Conservation (phyloP, 345 rosid species). For the Moricandia moricandioides region DNA sequence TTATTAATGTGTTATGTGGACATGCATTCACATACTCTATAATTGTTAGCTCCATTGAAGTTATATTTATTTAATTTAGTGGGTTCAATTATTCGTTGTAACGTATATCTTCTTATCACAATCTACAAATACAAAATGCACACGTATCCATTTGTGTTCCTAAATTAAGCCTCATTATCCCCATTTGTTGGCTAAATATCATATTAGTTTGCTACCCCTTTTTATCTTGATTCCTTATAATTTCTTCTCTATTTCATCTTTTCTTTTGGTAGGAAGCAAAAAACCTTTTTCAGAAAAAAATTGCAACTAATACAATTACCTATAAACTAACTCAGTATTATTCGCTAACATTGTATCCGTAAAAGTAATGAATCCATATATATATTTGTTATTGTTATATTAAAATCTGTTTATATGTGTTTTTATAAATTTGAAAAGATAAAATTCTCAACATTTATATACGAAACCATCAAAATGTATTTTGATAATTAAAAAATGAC, state of each 20-base stretch:
- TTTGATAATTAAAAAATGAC: neutral
- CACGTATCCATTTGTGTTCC: constrained; percentile 28
- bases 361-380: too few relatives aligned
- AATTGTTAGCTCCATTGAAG: constrained; percentile 3
- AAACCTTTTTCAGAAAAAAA: neutral
- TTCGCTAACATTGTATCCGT: neutral
- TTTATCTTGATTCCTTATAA: neutral
- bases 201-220: neutral
- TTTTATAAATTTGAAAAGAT: neutral
- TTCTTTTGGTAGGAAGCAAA: neutral
- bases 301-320: neutral
- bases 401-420: neutral
- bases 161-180: constrained; percentile 8
- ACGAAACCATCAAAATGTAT: neutral
- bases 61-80: constrained; percentile 13
- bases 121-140: neutral
- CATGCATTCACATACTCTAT: constrained; percentile 3
- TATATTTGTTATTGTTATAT: neutral
- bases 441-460: neutral
- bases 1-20: constrained; percentile 21
- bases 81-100: constrained; percentile 25
- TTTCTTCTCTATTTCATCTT: neutral
- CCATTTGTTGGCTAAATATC: constrained; percentile 12
- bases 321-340: neutral
- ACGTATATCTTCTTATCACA: neutral